Conservation (phyloP, 2,329 filamentous ascomycete species). For the Thelonectria blattea region DNA sequence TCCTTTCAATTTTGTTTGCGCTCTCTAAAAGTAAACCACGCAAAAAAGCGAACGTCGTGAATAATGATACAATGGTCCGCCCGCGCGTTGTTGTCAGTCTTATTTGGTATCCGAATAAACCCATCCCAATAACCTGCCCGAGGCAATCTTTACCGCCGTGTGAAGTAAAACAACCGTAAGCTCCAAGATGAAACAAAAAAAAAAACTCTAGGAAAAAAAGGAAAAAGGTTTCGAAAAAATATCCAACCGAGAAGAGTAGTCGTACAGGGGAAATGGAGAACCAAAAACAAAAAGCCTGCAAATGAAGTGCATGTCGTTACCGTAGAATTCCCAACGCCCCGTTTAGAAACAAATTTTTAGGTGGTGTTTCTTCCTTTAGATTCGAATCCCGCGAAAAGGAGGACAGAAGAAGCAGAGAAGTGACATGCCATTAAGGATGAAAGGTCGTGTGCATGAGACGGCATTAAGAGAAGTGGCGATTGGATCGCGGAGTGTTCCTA, state of each 20-base stretch:
- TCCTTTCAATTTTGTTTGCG: constrained; percentile 13
- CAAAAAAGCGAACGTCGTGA: constrained; percentile 37
- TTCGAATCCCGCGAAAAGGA: constrained; percentile 17
- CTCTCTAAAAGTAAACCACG: constrained; percentile 20
- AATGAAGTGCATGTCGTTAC: constrained; percentile 14
- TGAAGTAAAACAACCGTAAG: constrained; percentile 14
- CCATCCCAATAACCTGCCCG: constrained; percentile 8
- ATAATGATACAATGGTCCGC: constrained; percentile 38
- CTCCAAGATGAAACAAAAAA: constrained; percentile 27
- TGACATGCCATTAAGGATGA: constrained; percentile 36
- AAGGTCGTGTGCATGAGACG: constrained; percentile 10
- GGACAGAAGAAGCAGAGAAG: constrained; percentile 12
- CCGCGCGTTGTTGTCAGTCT: constrained; percentile 33
- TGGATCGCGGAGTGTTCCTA: constrained; percentile 54
- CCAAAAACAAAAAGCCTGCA: constrained; percentile 21
- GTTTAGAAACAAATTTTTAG: constrained; percentile 30
- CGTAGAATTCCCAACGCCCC: constrained; percentile 25
- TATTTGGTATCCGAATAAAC: constrained; percentile 26
- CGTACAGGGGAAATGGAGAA: constrained; percentile 41
- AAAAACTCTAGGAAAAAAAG: constrained; percentile 16
- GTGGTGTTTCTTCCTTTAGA: constrained; percentile 23
- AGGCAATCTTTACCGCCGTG: constrained; percentile 17
- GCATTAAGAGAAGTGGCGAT: constrained; percentile 47
- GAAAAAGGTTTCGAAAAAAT: constrained; percentile 12
- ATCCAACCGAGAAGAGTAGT: constrained; percentile 39